These are phyloP conservation scores for Aspergillus terreus DNA, from an alignment of 2,329 filamentous ascomycete genomes.

Conservation along the genomic window DNA sequence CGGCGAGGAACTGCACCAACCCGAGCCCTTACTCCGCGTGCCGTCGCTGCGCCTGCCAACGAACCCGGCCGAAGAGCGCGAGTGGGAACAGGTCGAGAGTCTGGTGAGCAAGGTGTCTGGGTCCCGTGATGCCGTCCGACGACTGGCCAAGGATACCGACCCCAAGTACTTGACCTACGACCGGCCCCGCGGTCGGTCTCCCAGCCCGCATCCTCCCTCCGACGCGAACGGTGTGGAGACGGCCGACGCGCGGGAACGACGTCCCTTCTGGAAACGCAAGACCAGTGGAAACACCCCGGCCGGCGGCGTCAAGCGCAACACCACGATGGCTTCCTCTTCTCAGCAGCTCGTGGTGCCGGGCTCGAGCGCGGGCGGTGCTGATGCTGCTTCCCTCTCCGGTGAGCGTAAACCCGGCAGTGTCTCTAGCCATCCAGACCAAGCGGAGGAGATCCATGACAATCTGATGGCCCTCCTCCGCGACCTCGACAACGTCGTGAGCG, in stretches of 20 bases:
- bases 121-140: constrained; percentile 80
- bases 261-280: constrained; percentile 91
- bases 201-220: constrained; percentile 29
- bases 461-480: constrained; percentile 80
- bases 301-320: constrained; percentile 38
- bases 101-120: constrained; percentile 83
- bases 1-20: constrained; percentile 27
- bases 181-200: constrained; percentile 29
- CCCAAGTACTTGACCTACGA: constrained; percentile 50
- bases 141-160: constrained; percentile 80
- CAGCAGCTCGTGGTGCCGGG: constrained; percentile 51
- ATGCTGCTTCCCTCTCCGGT: constrained; percentile 22
- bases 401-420: constrained; percentile 33
- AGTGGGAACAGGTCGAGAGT: constrained; percentile 83
- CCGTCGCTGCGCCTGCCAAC: constrained; percentile 25
- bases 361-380: constrained; percentile 23
- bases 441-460: constrained; percentile 72
- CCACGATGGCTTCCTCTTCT: constrained; percentile 45
- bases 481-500: constrained; percentile 75
- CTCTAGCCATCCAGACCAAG: constrained; percentile 44
- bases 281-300: constrained; percentile 51
- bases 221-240: constrained; percentile 36
- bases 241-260: constrained; percentile 51
- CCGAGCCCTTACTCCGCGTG: constrained; percentile 28
- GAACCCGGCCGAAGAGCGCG: constrained; percentile 63